A percentile compares a stretch with the other conserved stretches of the same genome.
phyloP scores from a whole-genome alignment of 192 early-diverging fungal genomes.

The Rhizophagus prolifer region DNA sequence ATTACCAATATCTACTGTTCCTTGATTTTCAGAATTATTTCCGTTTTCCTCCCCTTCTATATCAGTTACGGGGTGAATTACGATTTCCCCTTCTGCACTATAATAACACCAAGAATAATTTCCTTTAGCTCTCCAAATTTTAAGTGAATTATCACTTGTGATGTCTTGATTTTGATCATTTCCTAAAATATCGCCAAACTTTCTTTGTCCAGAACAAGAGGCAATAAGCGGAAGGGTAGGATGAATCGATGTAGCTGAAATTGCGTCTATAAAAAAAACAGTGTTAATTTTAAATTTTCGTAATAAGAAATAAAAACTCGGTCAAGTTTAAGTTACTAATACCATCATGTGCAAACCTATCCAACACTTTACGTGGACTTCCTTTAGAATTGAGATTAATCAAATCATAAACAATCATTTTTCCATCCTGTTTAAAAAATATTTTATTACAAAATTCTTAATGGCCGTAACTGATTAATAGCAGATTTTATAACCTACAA shows the following conservation, averaged over 20 bases:
- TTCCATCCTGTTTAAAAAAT: slow-evolving; percentile 33
- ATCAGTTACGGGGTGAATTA: not conserved
- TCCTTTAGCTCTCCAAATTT: slow-evolving; percentile 35
- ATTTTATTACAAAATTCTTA: not conserved
- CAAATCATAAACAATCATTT: slow-evolving; percentile 45
- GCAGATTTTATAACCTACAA: slow-evolving; percentile 30
- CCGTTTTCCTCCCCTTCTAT: not conserved
- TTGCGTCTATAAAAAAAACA: slow-evolving; percentile 46
- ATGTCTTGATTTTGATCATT: slow-evolving; percentile 4
- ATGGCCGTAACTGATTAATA: not conserved
- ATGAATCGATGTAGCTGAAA: slow-evolving; percentile 60
- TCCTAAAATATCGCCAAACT: slow-evolving; percentile 32
- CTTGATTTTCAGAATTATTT: not conserved
- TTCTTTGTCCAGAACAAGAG: slow-evolving; percentile 74
- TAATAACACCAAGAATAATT: slow-evolving; percentile 18
- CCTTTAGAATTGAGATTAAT: slow-evolving; percentile 28
- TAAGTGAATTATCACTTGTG: slow-evolving; percentile 38
- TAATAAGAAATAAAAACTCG: not conserved
- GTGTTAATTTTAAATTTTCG: not conserved
- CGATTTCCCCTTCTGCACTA: not conserved
- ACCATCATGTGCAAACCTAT: slow-evolving; percentile 36
- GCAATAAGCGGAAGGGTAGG: slow-evolving; percentile 66
- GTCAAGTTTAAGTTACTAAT: not conserved
- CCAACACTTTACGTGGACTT: slow-evolving; percentile 16
- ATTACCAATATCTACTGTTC: not conserved